Evolutionary conservation across 257 asterid species (phyloP), one percentile per base, ranked within the genome.

Genomic region (Parsonsia alboflavescens): DNA sequence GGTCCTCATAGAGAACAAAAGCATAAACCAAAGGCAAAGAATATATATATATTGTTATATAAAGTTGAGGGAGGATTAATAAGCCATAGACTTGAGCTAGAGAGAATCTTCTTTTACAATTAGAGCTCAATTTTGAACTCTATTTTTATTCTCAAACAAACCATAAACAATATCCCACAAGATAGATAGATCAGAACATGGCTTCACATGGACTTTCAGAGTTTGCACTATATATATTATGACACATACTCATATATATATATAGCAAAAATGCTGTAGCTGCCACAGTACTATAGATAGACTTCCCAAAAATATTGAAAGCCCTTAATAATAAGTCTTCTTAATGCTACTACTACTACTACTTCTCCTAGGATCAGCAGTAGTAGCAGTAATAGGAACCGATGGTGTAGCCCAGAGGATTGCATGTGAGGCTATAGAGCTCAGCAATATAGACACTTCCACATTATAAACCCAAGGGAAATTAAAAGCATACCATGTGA

Each of bases 91-190:
- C 79, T 71, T 73, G 13, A 58, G 74, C 80, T 30, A 63, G 78
- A 82, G 78, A 82, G 86, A 79, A 82, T 73, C 84, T 72, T 64
- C 80, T 82, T 33, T 80, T 80, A 73, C 71, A 57, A 63, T 77
- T 53, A 63, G n/a, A 4, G 76, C 79, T 80, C 64, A 50, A 48
- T 62, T 70, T 46, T 5, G 63, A 52, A 58, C 28, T 44, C 69
- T 44, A 64, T 42, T 74, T 74, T 83, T 76, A 76, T 76, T 79
- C 73, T 50, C 62, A 28, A 68, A 53, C 81, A 33, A 33, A 33
- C 39, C 39, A 77, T 79, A 69, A 77, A 77, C 72, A 73, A 77
- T 33, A 33, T 71, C 80, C 77, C 77, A 73, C 36, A 72, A 64
- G 44, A 70, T 42, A 69, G 42, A 42, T 33, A 33, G 39, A 33